Conservation (phyloP, 164 flowering plant species). For the Amborella trichopoda region DNA sequence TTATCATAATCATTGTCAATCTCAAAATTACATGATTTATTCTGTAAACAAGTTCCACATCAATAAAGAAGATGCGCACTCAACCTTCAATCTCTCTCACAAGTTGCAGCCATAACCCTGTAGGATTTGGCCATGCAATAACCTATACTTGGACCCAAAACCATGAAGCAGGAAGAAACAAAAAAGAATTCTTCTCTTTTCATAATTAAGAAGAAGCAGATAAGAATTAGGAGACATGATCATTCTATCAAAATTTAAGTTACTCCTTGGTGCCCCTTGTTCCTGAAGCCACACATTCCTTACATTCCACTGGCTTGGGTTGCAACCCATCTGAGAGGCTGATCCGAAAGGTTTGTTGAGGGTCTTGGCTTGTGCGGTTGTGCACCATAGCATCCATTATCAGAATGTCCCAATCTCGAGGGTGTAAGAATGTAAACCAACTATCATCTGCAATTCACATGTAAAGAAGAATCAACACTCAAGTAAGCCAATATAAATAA, state of each 20-base stretch:
- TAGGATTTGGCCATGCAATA: too few relatives aligned
- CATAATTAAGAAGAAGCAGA: too few relatives aligned
- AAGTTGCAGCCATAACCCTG: too few relatives aligned
- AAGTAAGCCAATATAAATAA: too few relatives aligned
- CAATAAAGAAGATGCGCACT: too few relatives aligned
- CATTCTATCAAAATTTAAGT: conserved; percentile 11
- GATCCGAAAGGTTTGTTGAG: conserved; percentile 47
- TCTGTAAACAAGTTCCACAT: too few relatives aligned
- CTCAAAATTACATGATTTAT: too few relatives aligned
- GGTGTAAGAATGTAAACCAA: conserved; percentile 40
- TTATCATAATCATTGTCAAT: too few relatives aligned
- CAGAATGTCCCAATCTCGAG: conserved; percentile 70
- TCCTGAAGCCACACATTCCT: conserved; percentile 19
- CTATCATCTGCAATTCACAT: conserved; percentile 25
- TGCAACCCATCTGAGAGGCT: conserved; percentile 32
- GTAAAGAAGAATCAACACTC: too few relatives aligned
- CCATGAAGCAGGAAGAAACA: neutral
- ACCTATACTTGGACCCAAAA: too few relatives aligned
- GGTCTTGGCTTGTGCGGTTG: conserved; percentile 63
- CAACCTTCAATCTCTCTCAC: too few relatives aligned
- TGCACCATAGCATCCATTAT: conserved; percentile 79
- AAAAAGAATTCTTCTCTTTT: neutral
- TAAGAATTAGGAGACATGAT: too few relatives aligned
- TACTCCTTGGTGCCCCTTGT: conserved; percentile 18
- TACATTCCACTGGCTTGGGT: conserved; percentile 25